These are phyloP conservation scores for Tricholoma sp. DNA, from an alignment of 768 basidiomycete genomes.

Conservation along the genomic window DNA sequence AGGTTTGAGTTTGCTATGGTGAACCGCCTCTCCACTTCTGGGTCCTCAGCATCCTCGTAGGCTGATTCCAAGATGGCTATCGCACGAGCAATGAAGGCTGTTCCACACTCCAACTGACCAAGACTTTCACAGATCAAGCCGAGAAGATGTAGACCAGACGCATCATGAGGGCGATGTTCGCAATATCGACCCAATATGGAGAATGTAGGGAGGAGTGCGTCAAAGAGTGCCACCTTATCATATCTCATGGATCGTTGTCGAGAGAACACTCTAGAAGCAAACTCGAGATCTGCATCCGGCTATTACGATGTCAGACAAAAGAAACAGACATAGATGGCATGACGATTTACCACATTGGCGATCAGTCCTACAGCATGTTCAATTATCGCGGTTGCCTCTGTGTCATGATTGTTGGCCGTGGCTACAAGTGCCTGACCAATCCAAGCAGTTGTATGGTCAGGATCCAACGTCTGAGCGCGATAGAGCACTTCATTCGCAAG, in stretches of 20 bases:
- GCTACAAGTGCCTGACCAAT: slow-evolving; percentile 82
- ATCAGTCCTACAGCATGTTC: slow-evolving; percentile 67
- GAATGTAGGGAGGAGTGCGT: slow-evolving; percentile 69
- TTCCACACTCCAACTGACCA: slow-evolving; percentile 61
- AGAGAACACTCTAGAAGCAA: slow-evolving; percentile 55
- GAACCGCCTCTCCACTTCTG: slow-evolving; percentile 71
- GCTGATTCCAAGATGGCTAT: slow-evolving; percentile 74
- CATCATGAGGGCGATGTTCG: slow-evolving; percentile 60
- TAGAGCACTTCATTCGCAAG: slow-evolving; percentile 83
- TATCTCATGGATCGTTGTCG: slow-evolving; percentile 16
- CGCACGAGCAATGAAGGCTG: slow-evolving; percentile 51
- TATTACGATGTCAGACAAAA: slow-evolving; percentile 23
- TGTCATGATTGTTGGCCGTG: slow-evolving; percentile 46
- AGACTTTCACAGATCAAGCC: slow-evolving; percentile 84
- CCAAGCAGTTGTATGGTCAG: slow-evolving; percentile 87
- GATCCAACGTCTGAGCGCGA: slow-evolving; percentile 87
- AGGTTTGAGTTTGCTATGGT: slow-evolving; percentile 78
- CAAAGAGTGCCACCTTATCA: slow-evolving; percentile 20
- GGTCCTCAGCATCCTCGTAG: slow-evolving; percentile 86
- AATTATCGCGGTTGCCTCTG: slow-evolving; percentile 63
- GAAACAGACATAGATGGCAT: not conserved
- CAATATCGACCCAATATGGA: slow-evolving; percentile 78
- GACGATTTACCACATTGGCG: slow-evolving; percentile 46
- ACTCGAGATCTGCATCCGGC: slow-evolving; percentile 82
- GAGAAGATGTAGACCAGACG: slow-evolving; percentile 76